A percentile compares a stretch with the other conserved stretches of the same genome.
phyloP scores from a whole-genome alignment of 768 basidiomycete species.

The Termitomyces sp. region DNA sequence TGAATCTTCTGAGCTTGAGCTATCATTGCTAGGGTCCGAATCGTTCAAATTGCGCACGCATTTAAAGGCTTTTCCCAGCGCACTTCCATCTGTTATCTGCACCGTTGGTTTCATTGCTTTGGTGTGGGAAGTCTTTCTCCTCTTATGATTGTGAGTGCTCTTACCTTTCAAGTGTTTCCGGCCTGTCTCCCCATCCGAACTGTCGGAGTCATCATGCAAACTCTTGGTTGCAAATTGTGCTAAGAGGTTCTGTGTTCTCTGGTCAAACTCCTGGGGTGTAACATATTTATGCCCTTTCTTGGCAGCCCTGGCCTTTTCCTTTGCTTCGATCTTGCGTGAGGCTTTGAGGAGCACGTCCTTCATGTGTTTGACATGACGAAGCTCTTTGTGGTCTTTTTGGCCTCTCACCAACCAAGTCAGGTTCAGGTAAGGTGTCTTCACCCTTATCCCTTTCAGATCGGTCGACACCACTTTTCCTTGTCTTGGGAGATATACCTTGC shows the following conservation, averaged over 20 bases:
- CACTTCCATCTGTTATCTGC: background rate
- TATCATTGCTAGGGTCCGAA: background rate
- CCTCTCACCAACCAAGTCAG: no score
- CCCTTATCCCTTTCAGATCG: no score
- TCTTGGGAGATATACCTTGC: no score
- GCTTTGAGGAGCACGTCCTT: background rate
- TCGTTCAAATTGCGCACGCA: background rate
- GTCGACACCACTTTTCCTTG: no score
- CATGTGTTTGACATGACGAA: background rate
- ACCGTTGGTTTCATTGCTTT: background rate
- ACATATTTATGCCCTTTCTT: background rate
- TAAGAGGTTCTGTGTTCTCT: background rate
- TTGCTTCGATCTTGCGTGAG: background rate
- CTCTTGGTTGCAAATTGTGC: rapidly evolving
- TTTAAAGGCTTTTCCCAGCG: background rate
- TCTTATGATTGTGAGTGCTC: no score
- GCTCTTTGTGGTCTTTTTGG: background rate
- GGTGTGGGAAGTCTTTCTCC: no score
- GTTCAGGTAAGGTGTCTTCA: no score
- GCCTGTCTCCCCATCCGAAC: background rate
- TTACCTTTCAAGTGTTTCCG: no score
- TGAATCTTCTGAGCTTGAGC: background rate
- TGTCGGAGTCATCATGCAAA: rapidly evolving
- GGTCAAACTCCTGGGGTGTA: rapidly evolving
- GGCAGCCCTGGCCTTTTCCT: background rate